Percentiles rank a stretch among this genome's conserved stretches.
These are phyloP conservation scores for Ambrosiella cleistominuta DNA, from an alignment of 2,329 filamentous ascomycete genomes.

Conservation along the genomic window DNA sequence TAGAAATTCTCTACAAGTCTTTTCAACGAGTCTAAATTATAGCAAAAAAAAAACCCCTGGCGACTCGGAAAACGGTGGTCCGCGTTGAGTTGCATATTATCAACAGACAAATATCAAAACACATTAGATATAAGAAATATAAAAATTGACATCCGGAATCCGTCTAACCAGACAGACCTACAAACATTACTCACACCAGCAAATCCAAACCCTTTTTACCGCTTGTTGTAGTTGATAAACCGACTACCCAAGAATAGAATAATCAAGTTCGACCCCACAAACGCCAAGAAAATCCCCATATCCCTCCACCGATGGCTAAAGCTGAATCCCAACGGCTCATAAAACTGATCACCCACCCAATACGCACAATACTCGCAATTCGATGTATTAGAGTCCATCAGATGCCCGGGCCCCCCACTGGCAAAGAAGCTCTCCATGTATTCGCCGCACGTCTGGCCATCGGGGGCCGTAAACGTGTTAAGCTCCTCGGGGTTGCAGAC, in stretches of 20 bases:
- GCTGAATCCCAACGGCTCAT: conserved; percentile 43
- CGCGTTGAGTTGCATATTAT: background rate
- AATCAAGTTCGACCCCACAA: conserved; percentile 60
- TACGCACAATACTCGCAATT: conserved; percentile 70
- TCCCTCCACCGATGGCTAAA: conserved; percentile 65
- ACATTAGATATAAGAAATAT: background rate
- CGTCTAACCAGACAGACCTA: no score
- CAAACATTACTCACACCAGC: background rate
- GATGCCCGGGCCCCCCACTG: conserved; percentile 51
- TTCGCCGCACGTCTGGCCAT: conserved; percentile 48
- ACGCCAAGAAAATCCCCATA: conserved; percentile 59
- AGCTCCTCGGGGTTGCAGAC: conserved; percentile 43
- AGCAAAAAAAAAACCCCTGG: no score
- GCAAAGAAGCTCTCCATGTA: conserved; percentile 61
- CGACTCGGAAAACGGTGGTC: background rate
- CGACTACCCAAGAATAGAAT: conserved; percentile 36
- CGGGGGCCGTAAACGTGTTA: conserved; percentile 50
- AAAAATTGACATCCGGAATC: background rate
- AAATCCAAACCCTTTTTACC: background rate
- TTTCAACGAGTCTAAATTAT: no score
- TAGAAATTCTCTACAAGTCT: no score
- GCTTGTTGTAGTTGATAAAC: conserved; percentile 34
- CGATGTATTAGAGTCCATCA: conserved; percentile 44
- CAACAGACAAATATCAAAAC: background rate
- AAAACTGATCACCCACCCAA: conserved; percentile 66